These are phyloP conservation scores for Suhomyces emberorum DNA, from an alignment of 805 yeast genomes.

Conservation along the genomic window DNA sequence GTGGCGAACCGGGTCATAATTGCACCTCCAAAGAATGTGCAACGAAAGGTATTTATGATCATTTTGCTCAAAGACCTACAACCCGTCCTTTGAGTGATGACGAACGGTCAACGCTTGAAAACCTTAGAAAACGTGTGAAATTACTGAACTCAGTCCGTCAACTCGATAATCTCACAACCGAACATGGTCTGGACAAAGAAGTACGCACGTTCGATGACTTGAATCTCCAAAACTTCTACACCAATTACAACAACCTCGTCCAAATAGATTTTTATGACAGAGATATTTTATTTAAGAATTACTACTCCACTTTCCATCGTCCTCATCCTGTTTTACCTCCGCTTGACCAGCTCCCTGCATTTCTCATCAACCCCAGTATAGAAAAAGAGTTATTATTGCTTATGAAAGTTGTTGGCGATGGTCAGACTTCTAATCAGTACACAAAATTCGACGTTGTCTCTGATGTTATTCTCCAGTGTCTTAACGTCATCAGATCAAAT, in stretches of 20 bases:
- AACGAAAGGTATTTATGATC: slow-evolving; percentile 2
- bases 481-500: slow-evolving; percentile 11
- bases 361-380: slow-evolving; percentile 28
- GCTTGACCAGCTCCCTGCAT: slow-evolving; percentile 28
- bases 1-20: slow-evolving; percentile 2
- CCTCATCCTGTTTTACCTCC: slow-evolving; percentile 50
- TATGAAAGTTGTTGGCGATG: slow-evolving; percentile 50
- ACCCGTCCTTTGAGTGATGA: neutral
- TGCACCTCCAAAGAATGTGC: slow-evolving; percentile 3
- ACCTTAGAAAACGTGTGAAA: slow-evolving; percentile 6
- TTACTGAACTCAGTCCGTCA: slow-evolving; percentile 5
- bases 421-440: slow-evolving; percentile 31
- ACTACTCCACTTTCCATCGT: slow-evolving; percentile 37
- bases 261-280: slow-evolving; percentile 14
- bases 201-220: slow-evolving; percentile 5
- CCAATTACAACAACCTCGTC: slow-evolving; percentile 15
- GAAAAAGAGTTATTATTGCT: slow-evolving; percentile 42
- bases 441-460: slow-evolving; percentile 11
- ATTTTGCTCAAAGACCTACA: slow-evolving; percentile 1
- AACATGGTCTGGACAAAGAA: neutral
- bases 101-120: slow-evolving; percentile 3
- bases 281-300: slow-evolving; percentile 16
- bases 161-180: slow-evolving; percentile 4
- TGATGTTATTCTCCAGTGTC: slow-evolving; percentile 18
- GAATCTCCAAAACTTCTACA: slow-evolving; percentile 2